Base-by-base conservation (phyloP, 352 stramenopile species). In the Phytophthora megakarya region DNA sequence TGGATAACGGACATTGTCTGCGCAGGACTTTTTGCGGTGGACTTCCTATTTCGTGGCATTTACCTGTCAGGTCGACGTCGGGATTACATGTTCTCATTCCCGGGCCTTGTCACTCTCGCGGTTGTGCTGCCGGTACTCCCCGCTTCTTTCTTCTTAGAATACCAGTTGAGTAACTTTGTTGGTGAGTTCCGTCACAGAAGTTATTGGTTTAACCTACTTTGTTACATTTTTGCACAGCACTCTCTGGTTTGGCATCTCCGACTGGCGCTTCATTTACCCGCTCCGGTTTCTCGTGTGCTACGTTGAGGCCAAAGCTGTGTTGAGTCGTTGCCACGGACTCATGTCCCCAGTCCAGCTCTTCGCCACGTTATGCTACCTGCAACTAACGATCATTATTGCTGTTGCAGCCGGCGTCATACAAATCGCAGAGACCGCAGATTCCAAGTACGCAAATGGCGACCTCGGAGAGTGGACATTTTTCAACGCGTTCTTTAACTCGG, bases 401-500 rank as follows among this genome's bases (percentile, higher is more conserved):
- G 78, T 80, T 26, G 84, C 86, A 0, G 86, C 84, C 5, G 84
- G 86, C 11, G 86, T 93, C 52, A 92, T 94, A 55, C 84, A 94
- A 53, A 91, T 94, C 38, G 83, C 85, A 8, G 85, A 94, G 61
- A 94, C 85, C 2, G 84, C 79, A 42, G 78, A 88, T 50, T 53
- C 30, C 19, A 68, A 70, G 46, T 68, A 65, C 57, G 52, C 47
- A 55, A 67, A 71, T 13, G 86, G 78, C 10, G 56, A 87, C 25
- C 62, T 74, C 3, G 84, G 82, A 8, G 84, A 94, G 37, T 93
- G 84, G 84, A 94, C 86, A 1, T 94, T 93, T 48, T 94, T 93
- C 73, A 93, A 92, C 60, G 72, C 84, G 18, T 92, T 90, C 57
- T 94, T 94, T 67, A 93, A 94, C 58, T 94, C 86, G 13, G 78